Base-by-base conservation (phyloP, 176 grass and related monocot species). In the Juncus inflexus region DNA sequence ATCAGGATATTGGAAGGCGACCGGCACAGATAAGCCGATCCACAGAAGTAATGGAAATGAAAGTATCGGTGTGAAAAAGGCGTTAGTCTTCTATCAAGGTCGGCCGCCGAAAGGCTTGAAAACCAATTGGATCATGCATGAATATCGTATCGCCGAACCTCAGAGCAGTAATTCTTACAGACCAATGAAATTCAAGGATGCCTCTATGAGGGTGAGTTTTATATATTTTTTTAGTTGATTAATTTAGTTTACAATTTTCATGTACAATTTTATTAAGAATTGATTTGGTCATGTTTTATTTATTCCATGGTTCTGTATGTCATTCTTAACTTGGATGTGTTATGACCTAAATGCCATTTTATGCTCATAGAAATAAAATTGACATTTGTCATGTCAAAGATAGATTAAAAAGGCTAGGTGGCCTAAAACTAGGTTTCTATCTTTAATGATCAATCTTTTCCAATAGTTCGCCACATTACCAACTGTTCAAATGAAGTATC, bases 71-170 rank as follows among this genome's bases (percentile, higher is more conserved):
- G 67, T 71, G 9, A 71, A 71, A 12, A 71, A 71, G 53, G 67
- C 67, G 39, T 59, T 71, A n/a, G 67, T 71, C 4, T 71, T 71
- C 57, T 71, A 71, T 15, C 36, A 71, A 42, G 67, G 67, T 6
- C 67, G 67, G 2, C 67, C 67, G 0, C 67, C 67, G 15, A 71
- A 71, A 71, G 67, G 67, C 42, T 13, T 43, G 4, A 71, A 71
- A 45, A 78, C 75, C 55, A 83, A 83, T 35, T 83, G 81, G 81
- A 83, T 83, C 43, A 83, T 83, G 81, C 81, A 83, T 47, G 81
- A 83, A 69, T 83, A 83, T 68, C 81, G 81, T 2, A 67, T 83
- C 13, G 81, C 75, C 11, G 75, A 74, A 11, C 14, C 67, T 11
- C 67, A 71, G 7, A 71, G 67, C 67, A 71, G 39, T 55, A 71